phyloP scores from a whole-genome alignment of 345 rosid genomes.

The Eutrema heterophyllum region DNA sequence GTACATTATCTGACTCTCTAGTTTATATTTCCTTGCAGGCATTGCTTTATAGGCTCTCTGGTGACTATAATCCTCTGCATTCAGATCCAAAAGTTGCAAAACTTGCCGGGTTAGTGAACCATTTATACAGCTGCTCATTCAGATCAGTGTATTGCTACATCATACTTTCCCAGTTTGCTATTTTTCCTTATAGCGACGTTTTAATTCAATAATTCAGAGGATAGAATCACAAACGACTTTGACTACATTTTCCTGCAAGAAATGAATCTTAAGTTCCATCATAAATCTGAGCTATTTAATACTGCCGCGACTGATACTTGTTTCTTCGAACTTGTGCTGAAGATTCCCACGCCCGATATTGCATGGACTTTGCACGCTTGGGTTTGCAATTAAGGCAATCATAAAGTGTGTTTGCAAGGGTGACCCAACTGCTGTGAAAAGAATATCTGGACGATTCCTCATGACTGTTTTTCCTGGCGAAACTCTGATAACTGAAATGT shows the following conservation, averaged over 20 bases:
- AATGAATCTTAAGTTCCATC: background rate
- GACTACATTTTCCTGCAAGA: background rate
- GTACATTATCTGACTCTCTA: constrained; percentile 8
- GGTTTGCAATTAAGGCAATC: constrained; percentile 75
- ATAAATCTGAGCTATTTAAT: background rate
- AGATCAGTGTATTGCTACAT: background rate
- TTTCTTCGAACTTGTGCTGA: background rate
- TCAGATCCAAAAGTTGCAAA: constrained; percentile 77
- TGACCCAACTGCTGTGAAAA: constrained; percentile 51
- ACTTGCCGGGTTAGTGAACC: constrained; percentile 66
- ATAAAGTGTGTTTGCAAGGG: constrained; percentile 77
- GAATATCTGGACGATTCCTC: constrained; percentile 68
- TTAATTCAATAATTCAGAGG: background rate
- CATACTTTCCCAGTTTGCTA: background rate
- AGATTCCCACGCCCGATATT: constrained; percentile 81
- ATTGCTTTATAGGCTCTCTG: constrained; percentile 82
- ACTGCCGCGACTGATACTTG: constrained; percentile 19
- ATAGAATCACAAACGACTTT: background rate
- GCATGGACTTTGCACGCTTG: constrained; percentile 87
- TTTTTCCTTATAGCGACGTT: background rate
- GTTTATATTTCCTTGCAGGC: constrained; percentile 53
- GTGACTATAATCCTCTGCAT: constrained; percentile 94
- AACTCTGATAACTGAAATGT: constrained; percentile 75
- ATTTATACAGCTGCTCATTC: background rate
- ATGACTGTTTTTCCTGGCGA: constrained; percentile 82